Base-by-base conservation (phyloP, 257 asterid species). In the Plectranthus barbatus region DNA sequence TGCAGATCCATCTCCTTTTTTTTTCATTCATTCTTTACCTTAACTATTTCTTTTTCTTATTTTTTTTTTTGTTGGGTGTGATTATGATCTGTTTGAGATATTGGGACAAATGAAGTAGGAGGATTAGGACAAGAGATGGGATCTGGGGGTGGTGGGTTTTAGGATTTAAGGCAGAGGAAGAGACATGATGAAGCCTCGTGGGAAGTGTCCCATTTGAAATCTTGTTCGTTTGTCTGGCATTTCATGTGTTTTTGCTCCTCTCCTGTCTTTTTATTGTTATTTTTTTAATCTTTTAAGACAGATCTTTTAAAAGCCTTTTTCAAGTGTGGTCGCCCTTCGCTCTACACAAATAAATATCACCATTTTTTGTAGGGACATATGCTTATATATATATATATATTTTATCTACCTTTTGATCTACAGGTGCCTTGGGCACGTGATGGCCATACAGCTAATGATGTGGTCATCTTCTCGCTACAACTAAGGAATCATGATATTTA, bases 1-100 rank as follows among this genome's bases (percentile, higher is more conserved):
- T 31, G 10, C 36, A 55, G 64, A 69, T 69, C 74, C 72, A 64
- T 56, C 37, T 56, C 47, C 53, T 60, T 50, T 46, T 17, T 1
- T 53, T 33, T 9, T n/a, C 5, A 10, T 60, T 37, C 23, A 17
- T 23, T 23, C 26, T 18, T 31, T 55, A 44, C 23, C 26, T 20
- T 46, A 41, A 3, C 19, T 3, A 14, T 0, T 7, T 48, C 0
- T 18, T 12, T 7, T 17, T 18, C 8, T 26, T 26, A 26, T 10
- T 18, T 18, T 10, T 18, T 18, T 4, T 0, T 17, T 17, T 10
- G 0, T 19, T 37, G 0, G 0, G 0, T 19, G 4, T 1, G 6
- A 17, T 2, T 18, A 42, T 19, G 36, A 8, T 34, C 62, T 18
- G 15, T 31, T 36, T 31, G 48, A 36, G 62, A 56, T 36, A 19